phyloP scores from a whole-genome alignment of 2,329 filamentous ascomycete genomes.

The Cladosporium oxysporum region DNA sequence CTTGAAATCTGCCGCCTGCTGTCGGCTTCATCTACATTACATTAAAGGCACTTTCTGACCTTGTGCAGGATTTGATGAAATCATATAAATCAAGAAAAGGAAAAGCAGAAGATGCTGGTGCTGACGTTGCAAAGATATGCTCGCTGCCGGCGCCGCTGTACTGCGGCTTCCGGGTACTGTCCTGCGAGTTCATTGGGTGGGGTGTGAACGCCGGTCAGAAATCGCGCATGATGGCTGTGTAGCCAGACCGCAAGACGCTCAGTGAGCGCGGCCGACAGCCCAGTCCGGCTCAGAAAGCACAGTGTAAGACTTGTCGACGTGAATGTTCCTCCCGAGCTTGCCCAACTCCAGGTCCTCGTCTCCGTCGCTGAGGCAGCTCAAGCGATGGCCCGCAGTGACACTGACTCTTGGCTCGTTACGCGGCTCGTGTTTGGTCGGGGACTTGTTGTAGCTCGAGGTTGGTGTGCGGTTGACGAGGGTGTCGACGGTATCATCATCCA shows the following conservation, averaged over 20 bases:
- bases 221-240: background rate
- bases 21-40: background rate
- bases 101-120: background rate
- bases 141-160: background rate
- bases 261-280: conserved; percentile 11
- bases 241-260: background rate
- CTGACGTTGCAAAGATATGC: background rate
- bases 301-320: conserved; percentile 29
- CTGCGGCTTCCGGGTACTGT: background rate
- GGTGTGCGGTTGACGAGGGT: conserved; percentile 28
- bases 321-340: conserved; percentile 26
- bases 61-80: background rate
- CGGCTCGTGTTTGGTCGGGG: conserved; percentile 22
- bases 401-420: conserved; percentile 17
- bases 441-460: conserved; percentile 20
- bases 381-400: conserved; percentile 20
- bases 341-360: conserved; percentile 30
- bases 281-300: conserved; percentile 19
- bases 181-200: background rate
- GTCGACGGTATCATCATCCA: conserved; percentile 24
- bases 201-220: background rate
- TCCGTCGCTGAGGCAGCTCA: conserved; percentile 20
- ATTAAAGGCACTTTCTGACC: conserved; percentile 10
- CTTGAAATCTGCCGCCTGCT: background rate
- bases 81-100: background rate